phyloP scores from a whole-genome alignment of 2,329 filamentous ascomycete species.

The Fusarium poae region DNA sequence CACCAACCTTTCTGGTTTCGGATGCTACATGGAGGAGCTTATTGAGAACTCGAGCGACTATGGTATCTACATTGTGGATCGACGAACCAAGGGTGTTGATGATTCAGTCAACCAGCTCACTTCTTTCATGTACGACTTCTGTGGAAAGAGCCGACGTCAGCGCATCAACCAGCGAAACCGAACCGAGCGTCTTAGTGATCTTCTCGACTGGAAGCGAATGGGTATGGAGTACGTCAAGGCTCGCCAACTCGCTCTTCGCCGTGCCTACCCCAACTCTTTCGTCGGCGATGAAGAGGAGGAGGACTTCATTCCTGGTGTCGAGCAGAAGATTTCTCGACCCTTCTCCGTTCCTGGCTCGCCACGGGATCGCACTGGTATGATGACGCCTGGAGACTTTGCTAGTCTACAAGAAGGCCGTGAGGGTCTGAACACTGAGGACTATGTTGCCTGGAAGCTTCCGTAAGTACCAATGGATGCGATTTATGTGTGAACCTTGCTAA shows the following conservation, averaged over 20 bases:
- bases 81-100: conserved; percentile 93
- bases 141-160: conserved; percentile 91
- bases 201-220: conserved; percentile 99
- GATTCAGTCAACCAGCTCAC: conserved; percentile 97
- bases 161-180: conserved; percentile 99
- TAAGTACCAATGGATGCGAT: conserved; percentile 68
- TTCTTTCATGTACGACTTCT: conserved; percentile 90
- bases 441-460: conserved; percentile 98
- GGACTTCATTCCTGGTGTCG: conserved; percentile 90
- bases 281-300: conserved; percentile 83
- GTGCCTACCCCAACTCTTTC: conserved; percentile 92
- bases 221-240: conserved; percentile 99
- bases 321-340: conserved; percentile 94
- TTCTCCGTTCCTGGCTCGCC: conserved; percentile 95
- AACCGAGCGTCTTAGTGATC: conserved; percentile 92
- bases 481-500: conserved; percentile 32
- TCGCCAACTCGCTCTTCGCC: conserved; percentile 87
- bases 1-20: conserved; percentile 96
- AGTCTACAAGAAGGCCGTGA: conserved; percentile 95
- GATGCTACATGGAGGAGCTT: conserved; percentile 99
- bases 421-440: conserved; percentile 94
- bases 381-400: conserved; percentile 98
- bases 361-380: conserved; percentile 92
- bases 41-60: conserved; percentile 99
- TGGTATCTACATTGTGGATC: conserved; percentile 98